phyloP scores from a whole-genome alignment of 371 early-diverging fungal genomes.

The Mucor irregularis region DNA sequence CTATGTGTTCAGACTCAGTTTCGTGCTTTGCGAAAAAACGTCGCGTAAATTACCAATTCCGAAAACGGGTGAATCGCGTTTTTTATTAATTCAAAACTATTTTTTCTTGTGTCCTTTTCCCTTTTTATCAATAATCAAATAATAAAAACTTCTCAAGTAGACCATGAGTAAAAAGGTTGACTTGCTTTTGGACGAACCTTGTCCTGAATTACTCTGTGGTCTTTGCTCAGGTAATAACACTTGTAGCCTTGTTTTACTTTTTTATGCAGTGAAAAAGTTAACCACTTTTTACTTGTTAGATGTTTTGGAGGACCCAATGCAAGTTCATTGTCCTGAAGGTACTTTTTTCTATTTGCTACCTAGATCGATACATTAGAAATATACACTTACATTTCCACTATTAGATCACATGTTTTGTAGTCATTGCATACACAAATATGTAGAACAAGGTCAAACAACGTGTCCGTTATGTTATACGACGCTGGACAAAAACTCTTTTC shows the following conservation, averaged over 20 bases:
- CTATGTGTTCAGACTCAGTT: no score
- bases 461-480: conserved; percentile 31
- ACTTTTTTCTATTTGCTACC: background rate
- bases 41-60: background rate
- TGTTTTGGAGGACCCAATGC: conserved; percentile 51
- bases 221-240: conserved; percentile 40
- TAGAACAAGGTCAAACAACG: conserved; percentile 24
- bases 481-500: conserved; percentile 30
- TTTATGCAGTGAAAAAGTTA: background rate
- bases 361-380: background rate
- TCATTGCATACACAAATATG: conserved; percentile 36
- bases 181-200: conserved; percentile 39
- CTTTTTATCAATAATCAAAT: background rate
- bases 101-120: conserved; percentile 10
- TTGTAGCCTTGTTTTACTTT: background rate
- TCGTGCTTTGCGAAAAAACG: background rate
- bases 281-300: conserved; percentile 21
- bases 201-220: conserved; percentile 49
- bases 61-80: conserved; percentile 4
- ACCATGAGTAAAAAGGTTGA: conserved; percentile 29
- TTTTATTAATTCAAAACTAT: conserved; percentile 9
- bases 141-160: no score
- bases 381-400: background rate
- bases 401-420: conserved; percentile 54
- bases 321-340: conserved; percentile 59